Conservation (phyloP, 495 filamentous ascomycete genomes). For the Parachaetomium inaequale region DNA sequence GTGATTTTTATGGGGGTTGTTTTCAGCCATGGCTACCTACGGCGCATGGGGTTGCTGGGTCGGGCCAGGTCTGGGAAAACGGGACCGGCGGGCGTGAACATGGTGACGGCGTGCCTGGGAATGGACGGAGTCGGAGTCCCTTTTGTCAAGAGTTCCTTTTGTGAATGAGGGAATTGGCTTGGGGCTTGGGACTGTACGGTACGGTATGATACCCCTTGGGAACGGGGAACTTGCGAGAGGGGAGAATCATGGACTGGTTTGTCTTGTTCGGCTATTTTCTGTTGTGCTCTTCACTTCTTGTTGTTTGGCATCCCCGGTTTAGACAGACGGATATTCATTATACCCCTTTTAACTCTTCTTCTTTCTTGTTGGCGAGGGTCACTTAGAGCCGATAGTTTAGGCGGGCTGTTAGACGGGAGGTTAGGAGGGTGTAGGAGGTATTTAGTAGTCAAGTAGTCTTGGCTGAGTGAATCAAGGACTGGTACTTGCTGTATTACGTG, state of each 20-base stretch:
- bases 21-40: neutral
- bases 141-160: too few relatives aligned
- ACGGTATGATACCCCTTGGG: constrained; percentile 8
- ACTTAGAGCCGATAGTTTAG: neutral
- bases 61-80: constrained; percentile 1
- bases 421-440: neutral
- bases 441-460: too few relatives aligned
- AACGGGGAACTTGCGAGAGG: neutral
- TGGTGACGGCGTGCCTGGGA: neutral
- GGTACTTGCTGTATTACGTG: too few relatives aligned
- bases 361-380: neutral
- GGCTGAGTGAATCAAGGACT: too few relatives aligned
- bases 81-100: neutral
- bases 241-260: neutral
- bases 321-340: constrained; percentile 1
- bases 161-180: neutral
- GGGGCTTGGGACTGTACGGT: neutral
- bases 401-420: neutral
- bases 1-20: neutral
- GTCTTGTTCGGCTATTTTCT: neutral
- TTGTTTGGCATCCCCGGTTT: neutral
- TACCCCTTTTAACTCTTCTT: neutral
- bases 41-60: neutral
- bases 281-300: neutral
- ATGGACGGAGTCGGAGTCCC: neutral